A percentile compares a stretch with the other conserved stretches of the same genome.
Conservation (phyloP, 2,329 filamentous ascomycete species). For the Aschersonia sp. region DNA sequence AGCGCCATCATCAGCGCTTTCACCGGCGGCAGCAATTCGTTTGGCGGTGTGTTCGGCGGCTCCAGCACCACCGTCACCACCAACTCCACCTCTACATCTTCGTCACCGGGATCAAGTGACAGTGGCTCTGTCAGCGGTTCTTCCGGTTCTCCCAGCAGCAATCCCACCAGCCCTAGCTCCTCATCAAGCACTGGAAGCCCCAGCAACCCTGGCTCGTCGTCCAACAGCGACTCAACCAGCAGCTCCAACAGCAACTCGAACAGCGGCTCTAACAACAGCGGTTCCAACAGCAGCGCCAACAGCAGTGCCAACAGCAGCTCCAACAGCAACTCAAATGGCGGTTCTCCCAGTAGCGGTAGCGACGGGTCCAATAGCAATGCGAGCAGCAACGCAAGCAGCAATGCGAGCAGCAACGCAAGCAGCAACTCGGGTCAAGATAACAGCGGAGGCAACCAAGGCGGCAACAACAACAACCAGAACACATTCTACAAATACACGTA, state of each 20-base stretch:
- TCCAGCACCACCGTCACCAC: neutral
- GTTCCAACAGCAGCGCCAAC: neutral
- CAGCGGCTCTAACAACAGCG: neutral
- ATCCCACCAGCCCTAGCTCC: neutral
- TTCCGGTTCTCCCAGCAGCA: neutral
- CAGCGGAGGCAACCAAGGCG: neutral
- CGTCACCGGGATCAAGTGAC: neutral
- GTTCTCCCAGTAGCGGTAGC: neutral
- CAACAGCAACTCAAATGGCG: neutral
- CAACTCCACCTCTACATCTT: neutral
- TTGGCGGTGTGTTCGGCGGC: neutral
- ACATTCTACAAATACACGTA: neutral
- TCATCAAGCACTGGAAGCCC: neutral
- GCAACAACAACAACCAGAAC: neutral
- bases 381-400: neutral
- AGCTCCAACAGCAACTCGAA: neutral
- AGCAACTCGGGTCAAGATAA: neutral
- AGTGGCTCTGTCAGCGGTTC: neutral
- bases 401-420: neutral
- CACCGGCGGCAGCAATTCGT: neutral
- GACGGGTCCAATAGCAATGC: neutral
- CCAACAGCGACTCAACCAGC: neutral
- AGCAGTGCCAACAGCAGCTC: neutral
- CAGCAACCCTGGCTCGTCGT: neutral
- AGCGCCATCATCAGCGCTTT: neutral